Evolutionary conservation across 1,139 yeast genomes (phyloP), one percentile per base, ranked within the genome.

Genomic region (Ogataea hybrid): DNA sequence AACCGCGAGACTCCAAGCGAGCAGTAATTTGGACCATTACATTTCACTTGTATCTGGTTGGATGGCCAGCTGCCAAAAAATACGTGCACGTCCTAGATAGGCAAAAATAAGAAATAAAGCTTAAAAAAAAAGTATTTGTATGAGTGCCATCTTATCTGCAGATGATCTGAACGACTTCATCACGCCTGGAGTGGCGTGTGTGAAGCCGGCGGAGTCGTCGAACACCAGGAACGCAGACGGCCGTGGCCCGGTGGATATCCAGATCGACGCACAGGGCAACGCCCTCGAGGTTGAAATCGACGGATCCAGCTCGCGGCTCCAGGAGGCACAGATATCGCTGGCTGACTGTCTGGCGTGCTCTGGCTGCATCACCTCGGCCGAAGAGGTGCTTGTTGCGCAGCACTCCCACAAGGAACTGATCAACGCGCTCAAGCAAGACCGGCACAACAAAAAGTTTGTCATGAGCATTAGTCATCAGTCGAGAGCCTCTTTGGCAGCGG

Each of bases 331-430:
- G 54, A 92, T 92, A 39, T 84, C 95, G 2, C 66, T 92, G 34
- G 81, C 90, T 8, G 99, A 92, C 68, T 92, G 99, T 64, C 69
- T 92, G 40, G 98, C 98, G 0, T 92, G 99, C 58, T 82, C 95
- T 3, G 99, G 99, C 2, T 92, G 99, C 63, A 89, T 92, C 47
- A 92, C 98, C 0, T 86, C 96, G 9, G 95, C 97, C 11, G 99
- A 92, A 59, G 96, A 90, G 52, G 90, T 92, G 16, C 68, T 92
- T 39, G 86, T 92, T 32, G 88, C 96, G 3, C 83, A 88, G 53
- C 98, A 92, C 62, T 86, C 95, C 28, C 95, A 90, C 56, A 77
- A 76, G 25, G 94, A 89, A 54, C 72, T 92, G 39, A 53, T 87
- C 22, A 74, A 77, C 38, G 86, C 82, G 18, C 65, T 87, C 50